Percentiles rank a stretch among this genome's conserved stretches.
Conservation (phyloP, 495 filamentous ascomycete genomes). For the Penicillium canariense region DNA sequence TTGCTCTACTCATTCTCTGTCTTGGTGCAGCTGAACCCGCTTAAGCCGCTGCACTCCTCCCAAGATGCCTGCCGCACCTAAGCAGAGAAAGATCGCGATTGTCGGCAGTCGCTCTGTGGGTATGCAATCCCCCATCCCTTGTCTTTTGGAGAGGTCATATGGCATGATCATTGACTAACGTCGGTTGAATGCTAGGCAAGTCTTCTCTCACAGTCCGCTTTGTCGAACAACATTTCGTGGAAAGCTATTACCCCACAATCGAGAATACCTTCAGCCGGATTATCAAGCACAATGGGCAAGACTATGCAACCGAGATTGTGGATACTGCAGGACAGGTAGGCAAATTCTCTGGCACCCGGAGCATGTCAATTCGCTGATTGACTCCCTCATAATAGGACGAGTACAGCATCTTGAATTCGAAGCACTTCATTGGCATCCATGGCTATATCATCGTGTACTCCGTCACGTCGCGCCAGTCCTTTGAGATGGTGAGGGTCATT, state of each 20-base stretch:
- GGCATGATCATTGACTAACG: not conserved
- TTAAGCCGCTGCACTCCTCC: not conserved
- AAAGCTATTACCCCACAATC: constrained; percentile 98
- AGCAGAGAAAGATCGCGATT: constrained; percentile 97
- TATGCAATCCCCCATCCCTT: constrained; percentile 45
- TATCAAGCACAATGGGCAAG: constrained; percentile 87
- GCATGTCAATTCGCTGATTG: constrained; percentile 5
- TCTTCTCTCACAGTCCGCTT: constrained; percentile 96
- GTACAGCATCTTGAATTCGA: constrained; percentile 95
- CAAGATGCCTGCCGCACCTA: constrained; percentile 77
- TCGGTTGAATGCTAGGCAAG: constrained; percentile 63
- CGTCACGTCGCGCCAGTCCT: constrained; percentile 86
- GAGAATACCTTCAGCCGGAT: constrained; percentile 97
- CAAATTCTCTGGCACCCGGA: not conserved
- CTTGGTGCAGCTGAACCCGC: constrained; percentile 1
- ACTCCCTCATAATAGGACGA: constrained; percentile 65
- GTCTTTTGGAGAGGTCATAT: not conserved
- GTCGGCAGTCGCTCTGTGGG: constrained; percentile 97
- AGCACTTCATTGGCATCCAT: constrained; percentile 99
- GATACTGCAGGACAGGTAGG: constrained; percentile 96
- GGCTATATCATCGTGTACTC: constrained; percentile 99
- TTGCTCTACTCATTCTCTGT: not conserved
- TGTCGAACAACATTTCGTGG: constrained; percentile 96
- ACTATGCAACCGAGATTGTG: constrained; percentile 95
- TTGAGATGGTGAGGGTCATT: constrained; percentile 94